phyloP scores from a whole-genome alignment of 208 protist genomes.

The Acanthamoeba culbertsoni region DNA sequence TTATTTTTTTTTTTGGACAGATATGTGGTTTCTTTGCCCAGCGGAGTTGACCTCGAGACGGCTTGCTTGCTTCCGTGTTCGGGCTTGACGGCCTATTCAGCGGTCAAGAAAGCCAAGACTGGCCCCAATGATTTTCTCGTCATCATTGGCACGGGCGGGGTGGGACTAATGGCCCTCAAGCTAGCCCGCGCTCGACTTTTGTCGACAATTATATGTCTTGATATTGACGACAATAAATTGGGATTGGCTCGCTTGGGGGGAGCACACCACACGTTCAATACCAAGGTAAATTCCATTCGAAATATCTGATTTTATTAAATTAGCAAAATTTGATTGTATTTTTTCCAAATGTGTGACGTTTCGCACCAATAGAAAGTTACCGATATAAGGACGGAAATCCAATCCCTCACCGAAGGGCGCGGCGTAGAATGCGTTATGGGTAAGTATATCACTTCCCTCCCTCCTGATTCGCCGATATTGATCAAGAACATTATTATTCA shows the following conservation, averaged over 20 bases:
- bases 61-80: slow-evolving; percentile 30
- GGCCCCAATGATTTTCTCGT: slow-evolving; percentile 13
- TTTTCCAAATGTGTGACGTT: neutral
- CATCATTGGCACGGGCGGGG: slow-evolving; percentile 27
- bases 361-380: neutral
- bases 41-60: neutral
- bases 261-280: neutral
- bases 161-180: slow-evolving; percentile 56
- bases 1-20: neutral
- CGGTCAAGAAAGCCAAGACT: slow-evolving; percentile 16
- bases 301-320: neutral
- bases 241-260: neutral
- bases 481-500: neutral
- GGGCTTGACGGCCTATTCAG: slow-evolving; percentile 23
- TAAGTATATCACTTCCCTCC: neutral
- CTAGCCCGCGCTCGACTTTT: neutral
- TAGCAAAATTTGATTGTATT: neutral
- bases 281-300: neutral
- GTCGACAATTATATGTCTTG: slow-evolving; percentile 23
- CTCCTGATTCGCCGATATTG: neutral
- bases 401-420: neutral
- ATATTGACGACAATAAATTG: slow-evolving; percentile 24
- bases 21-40: neutral
- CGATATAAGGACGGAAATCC: neutral
- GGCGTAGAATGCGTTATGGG: slow-evolving; percentile 10